These are phyloP conservation scores for Geosmithia flava DNA, from an alignment of 2,329 filamentous ascomycete genomes.

Conservation along the genomic window DNA sequence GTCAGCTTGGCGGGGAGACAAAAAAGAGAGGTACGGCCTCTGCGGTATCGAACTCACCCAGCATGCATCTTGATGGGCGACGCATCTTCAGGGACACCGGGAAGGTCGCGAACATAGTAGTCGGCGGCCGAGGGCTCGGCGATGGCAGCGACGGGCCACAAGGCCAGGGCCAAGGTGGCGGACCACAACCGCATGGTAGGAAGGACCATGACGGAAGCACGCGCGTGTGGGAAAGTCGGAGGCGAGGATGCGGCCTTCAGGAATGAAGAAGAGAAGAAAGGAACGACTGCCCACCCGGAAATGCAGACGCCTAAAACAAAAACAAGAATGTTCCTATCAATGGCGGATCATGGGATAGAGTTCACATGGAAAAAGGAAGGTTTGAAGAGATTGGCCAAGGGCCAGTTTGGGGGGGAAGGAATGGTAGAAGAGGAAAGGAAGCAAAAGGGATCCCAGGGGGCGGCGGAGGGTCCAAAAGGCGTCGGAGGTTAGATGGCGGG, in stretches of 20 bases:
- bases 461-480: no score
- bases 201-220: not conserved
- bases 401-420: not conserved
- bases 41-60: slow-evolving; percentile 49
- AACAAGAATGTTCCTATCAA: no score
- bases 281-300: not conserved
- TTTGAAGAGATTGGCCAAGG: not conserved
- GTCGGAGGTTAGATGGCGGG: no score
- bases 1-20: slow-evolving; percentile 8
- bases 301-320: no score
- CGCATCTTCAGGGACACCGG: slow-evolving; percentile 62
- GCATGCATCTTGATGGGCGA: slow-evolving; percentile 93
- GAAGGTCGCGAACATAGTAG: slow-evolving; percentile 79
- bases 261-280: not conserved
- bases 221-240: no score
- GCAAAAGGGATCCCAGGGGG: not conserved
- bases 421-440: not conserved
- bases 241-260: not conserved
- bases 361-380: no score
- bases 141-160: slow-evolving; percentile 25
- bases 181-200: slow-evolving; percentile 14
- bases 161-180: slow-evolving; percentile 20
- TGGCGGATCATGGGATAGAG: no score
- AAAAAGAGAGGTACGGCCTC: not conserved
- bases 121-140: slow-evolving; percentile 43